phyloP scores from a whole-genome alignment of 345 rosid species.

The Bruguiera sexangula region DNA sequence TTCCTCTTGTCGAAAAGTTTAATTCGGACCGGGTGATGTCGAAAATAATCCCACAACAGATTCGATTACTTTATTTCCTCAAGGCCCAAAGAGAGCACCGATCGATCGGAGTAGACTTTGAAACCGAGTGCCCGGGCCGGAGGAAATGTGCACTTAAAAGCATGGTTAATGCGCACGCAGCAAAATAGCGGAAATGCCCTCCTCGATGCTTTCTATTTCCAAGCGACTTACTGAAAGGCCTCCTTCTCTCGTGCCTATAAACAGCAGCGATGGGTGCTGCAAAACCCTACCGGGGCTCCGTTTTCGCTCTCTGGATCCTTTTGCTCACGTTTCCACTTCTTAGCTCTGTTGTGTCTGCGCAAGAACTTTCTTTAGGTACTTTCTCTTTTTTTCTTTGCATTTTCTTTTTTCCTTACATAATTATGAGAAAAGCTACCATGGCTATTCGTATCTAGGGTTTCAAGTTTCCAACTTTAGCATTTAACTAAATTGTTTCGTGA shows the following conservation, averaged over 20 bases:
- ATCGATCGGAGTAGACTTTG: no score
- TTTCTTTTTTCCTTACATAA: neutral
- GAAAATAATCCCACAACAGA: no score
- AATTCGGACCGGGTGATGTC: no score
- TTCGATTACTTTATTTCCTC: no score
- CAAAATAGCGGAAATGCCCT: slow-evolving; percentile 24
- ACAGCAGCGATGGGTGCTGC: slow-evolving; percentile 37
- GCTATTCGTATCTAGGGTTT: slow-evolving; percentile 39
- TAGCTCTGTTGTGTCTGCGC: slow-evolving; percentile 24
- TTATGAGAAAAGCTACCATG: neutral
- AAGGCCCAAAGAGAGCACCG: no score
- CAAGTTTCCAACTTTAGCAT: neutral
- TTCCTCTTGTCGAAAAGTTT: no score
- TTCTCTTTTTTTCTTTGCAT: neutral
- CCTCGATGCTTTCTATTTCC: slow-evolving; percentile 12
- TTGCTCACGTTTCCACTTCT: slow-evolving; percentile 25
- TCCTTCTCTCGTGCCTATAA: slow-evolving; percentile 12
- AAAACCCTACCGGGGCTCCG: slow-evolving; percentile 30
- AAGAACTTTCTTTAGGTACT: slow-evolving; percentile 44
- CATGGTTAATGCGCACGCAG: no score
- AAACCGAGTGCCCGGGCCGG: no score
- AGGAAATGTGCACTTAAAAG: no score
- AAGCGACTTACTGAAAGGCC: slow-evolving; percentile 21
- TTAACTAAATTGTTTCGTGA: neutral
- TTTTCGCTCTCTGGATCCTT: slow-evolving; percentile 21